Conservation (phyloP, 169 alveolate species). For the Theileria luwenshuni region DNA sequence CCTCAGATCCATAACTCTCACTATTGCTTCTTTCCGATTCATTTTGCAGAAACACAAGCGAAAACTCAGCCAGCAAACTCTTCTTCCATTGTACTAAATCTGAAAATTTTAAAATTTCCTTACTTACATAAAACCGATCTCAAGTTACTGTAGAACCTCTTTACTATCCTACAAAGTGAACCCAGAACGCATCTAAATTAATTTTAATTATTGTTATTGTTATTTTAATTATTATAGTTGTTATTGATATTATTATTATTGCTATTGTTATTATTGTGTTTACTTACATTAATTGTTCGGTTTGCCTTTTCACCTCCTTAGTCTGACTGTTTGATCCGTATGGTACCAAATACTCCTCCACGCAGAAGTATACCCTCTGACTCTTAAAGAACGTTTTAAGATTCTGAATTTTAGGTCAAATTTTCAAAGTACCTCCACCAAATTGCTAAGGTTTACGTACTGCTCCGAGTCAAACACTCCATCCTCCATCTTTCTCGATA, state of each 20-base stretch:
- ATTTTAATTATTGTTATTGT: neutral
- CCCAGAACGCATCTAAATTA: constrained; percentile 27
- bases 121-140: neutral
- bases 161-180: neutral
- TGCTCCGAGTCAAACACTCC: constrained; percentile 11
- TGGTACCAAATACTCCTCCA: constrained; percentile 53
- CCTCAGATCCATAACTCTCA: too few relatives aligned
- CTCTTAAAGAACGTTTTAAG: neutral
- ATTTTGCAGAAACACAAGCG: too few relatives aligned
- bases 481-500: neutral
- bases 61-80: too few relatives aligned
- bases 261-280: neutral
- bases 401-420: neutral
- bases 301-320: neutral
- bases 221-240: too few relatives aligned
- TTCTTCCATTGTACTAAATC: too few relatives aligned
- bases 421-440: neutral
- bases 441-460: neutral
- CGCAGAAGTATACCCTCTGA: constrained; percentile 51
- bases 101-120: neutral
- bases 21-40: too few relatives aligned
- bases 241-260: too few relatives aligned
- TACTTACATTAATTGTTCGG: neutral
- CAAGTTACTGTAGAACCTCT: constrained; percentile 13
- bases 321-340: neutral